phyloP scores from a whole-genome alignment of 306 rosid genomes.

The Senna tora region DNA sequence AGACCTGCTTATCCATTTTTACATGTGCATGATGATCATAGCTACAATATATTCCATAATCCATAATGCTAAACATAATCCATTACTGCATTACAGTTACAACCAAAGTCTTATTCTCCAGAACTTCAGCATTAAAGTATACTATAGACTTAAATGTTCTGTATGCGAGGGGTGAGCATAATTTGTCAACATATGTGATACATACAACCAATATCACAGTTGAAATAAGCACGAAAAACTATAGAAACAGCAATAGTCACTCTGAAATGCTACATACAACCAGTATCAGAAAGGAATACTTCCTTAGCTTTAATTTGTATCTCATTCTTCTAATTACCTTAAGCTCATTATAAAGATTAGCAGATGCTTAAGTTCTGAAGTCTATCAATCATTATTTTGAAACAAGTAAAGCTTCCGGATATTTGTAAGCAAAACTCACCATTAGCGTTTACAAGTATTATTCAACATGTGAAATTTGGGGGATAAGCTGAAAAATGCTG shows the following conservation, averaged over 20 bases:
- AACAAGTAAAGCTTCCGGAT: neutral
- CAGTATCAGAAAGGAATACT: neutral
- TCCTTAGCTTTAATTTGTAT: neutral
- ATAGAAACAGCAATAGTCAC: neutral
- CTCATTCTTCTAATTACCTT: constrained; percentile 3
- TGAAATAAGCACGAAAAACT: neutral
- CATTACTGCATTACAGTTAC: constrained; percentile 5
- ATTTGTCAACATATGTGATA: constrained; percentile 11
- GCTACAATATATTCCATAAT: constrained; percentile 4
- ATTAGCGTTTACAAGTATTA: neutral
- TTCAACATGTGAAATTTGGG: neutral
- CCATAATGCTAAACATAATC: constrained; percentile 21
- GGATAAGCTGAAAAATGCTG: neutral
- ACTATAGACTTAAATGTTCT: constrained; percentile 7
- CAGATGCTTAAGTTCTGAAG: constrained; percentile 1
- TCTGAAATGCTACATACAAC: neutral
- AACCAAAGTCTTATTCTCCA: neutral
- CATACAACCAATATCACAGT: constrained; percentile 7
- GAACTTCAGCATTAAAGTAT: neutral
- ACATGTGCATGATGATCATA: constrained; percentile 1
- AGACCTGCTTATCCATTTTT: constrained; percentile 1
- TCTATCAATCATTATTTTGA: neutral
- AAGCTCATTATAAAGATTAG: neutral
- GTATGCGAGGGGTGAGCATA: constrained; percentile 4
- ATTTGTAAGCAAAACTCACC: constrained; percentile 10